Evolutionary conservation across 768 basidiomycete genomes (phyloP), one percentile per base, ranked within the genome.

Genomic region (Russula virescens): DNA sequence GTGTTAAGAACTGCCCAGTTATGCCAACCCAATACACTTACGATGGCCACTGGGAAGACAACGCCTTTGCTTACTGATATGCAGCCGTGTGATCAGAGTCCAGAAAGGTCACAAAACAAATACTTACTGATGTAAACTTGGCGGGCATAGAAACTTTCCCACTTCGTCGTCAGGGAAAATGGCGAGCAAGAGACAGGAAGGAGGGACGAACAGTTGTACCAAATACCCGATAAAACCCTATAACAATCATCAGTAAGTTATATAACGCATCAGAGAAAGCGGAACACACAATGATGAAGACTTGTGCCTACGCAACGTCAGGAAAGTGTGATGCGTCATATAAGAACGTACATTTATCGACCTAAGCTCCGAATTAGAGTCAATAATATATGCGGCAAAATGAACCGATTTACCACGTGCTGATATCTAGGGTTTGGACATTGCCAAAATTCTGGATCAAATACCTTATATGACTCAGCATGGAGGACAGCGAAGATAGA

Each of bases 381-480:
- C 25, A 23, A 47, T 35, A 23, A 45, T 35, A 31, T 31, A 21
- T 40, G 19, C 16, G 28, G 13, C 5, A 26, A 11, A 50, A 18
- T 19, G 26, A 23, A 21, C 25, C 18, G 6, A 66, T 75, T 59
- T 55, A 81, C 81, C 81, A 81, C 50, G 73, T 74, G 25, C 75
- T 73, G 19, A 72, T 71, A n/a, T 61, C n/a, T n/a, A 82, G 68
- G n/a, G 74, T 76, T 2, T 66, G 65, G 13, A 71, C 65, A 47
- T 80, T 75, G 34, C 72, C 66, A 69, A 74, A 81, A 61, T 81
- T 80, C 31, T 75, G 69, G 35, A 83, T 71, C 48, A 83, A 72
- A 67, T 80, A 81, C 74, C 81, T 82, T 54, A 5, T 19, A 34
- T 28, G 18, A n/a, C n/a, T 58, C 19, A 31, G 23, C 25, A 45